These are phyloP conservation scores for Xylaria acuta DNA, from an alignment of 495 filamentous ascomycete genomes.

Conservation along the genomic window DNA sequence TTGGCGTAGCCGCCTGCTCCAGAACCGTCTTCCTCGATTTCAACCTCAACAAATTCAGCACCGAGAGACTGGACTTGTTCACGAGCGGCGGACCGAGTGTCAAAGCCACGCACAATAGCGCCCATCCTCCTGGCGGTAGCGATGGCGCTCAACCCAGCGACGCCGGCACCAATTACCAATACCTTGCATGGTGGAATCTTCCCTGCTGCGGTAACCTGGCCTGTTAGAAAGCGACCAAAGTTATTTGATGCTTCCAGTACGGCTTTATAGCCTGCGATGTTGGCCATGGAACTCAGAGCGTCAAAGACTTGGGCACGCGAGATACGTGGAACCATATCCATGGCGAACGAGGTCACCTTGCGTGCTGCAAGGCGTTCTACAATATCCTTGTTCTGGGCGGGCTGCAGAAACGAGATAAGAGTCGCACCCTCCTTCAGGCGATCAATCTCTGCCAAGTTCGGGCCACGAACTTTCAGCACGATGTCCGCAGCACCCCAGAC, in stretches of 20 bases:
- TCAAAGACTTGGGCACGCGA: conserved; percentile 83
- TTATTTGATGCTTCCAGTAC: conserved; percentile 82
- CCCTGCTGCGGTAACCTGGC: conserved; percentile 82
- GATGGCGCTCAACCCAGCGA: conserved; percentile 82
- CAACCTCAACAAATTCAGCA: conserved; percentile 84
- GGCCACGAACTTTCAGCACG: conserved; percentile 77
- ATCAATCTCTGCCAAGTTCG: conserved; percentile 68
- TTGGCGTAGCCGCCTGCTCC: conserved; percentile 84
- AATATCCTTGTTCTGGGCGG: conserved; percentile 70
- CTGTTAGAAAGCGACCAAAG: conserved; percentile 82
- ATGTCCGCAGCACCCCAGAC: conserved; percentile 76
- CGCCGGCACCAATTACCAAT: conserved; percentile 81
- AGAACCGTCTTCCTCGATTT: conserved; percentile 82
- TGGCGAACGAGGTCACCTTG: conserved; percentile 74
- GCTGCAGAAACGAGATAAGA: conserved; percentile 77
- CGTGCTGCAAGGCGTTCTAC: conserved; percentile 70
- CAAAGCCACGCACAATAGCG: conserved; percentile 84
- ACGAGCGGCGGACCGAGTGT: conserved; percentile 76
- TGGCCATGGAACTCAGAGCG: conserved; percentile 83
- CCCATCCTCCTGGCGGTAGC: conserved; percentile 78
- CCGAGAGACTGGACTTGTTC: conserved; percentile 86
- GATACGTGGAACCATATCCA: conserved; percentile 85
- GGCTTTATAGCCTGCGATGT: conserved; percentile 86
- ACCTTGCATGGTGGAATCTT: conserved; percentile 85
- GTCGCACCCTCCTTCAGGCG: conserved; percentile 67